These are phyloP conservation scores for Cylindrotheca fusiformis DNA, from an alignment of 108 stramenopile species.

Conservation along the genomic window DNA sequence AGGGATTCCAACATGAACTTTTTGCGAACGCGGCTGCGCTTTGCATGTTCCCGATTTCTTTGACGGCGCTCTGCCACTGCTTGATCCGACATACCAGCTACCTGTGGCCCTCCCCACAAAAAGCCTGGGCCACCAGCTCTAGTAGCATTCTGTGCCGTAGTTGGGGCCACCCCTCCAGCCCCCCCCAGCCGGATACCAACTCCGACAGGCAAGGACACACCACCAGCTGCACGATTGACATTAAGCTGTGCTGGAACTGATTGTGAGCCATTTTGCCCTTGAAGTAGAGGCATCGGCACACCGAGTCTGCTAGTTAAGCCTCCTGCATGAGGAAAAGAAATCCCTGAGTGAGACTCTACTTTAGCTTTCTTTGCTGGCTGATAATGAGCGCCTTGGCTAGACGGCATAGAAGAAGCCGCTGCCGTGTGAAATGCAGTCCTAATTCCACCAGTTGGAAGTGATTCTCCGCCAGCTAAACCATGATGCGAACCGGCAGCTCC, in stretches of 20 bases:
- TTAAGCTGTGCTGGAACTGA: background rate
- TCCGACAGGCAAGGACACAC: slow-evolving; percentile 56
- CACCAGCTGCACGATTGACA: slow-evolving; percentile 15
- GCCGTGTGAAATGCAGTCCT: slow-evolving; percentile 52
- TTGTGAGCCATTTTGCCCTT: slow-evolving; percentile 18
- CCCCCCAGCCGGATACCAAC: slow-evolving; percentile 64
- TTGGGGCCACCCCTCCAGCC: slow-evolving; percentile 50
- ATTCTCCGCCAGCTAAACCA: slow-evolving; percentile 3
- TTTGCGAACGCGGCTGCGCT: slow-evolving; percentile 94
- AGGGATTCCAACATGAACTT: slow-evolving; percentile 97
- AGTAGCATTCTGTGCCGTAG: slow-evolving; percentile 33
- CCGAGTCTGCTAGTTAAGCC: slow-evolving; percentile 32
- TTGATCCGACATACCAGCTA: slow-evolving; percentile 32
- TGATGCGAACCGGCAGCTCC: slow-evolving; percentile 13
- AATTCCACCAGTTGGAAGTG: slow-evolving; percentile 65
- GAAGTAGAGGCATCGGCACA: slow-evolving; percentile 7
- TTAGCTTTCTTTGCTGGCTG: slow-evolving; percentile 27
- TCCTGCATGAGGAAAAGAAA: slow-evolving; percentile 12
- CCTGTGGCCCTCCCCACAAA: slow-evolving; percentile 28
- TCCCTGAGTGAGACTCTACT: slow-evolving; percentile 12
- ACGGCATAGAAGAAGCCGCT: slow-evolving; percentile 9
- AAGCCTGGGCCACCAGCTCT: slow-evolving; percentile 20
- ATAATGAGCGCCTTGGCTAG: background rate
- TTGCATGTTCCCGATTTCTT: slow-evolving; percentile 97
- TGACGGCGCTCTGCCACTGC: slow-evolving; percentile 77